phyloP scores from a whole-genome alignment of 306 rosid species.

The Cicer judaicum region DNA sequence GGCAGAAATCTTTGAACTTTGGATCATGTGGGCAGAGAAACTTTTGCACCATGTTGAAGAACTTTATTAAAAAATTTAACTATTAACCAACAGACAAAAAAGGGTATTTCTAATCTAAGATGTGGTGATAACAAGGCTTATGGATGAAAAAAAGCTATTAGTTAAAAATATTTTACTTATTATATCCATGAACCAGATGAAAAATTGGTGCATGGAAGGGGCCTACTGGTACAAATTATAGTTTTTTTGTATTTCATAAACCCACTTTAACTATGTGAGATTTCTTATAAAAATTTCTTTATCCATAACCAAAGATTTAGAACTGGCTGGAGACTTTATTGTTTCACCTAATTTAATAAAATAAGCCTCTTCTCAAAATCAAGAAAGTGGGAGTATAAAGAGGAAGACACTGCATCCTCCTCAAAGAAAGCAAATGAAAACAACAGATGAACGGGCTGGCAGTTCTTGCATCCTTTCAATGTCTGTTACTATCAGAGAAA shows the following conservation, averaged over 20 bases:
- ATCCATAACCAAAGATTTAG: neutral
- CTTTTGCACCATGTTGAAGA: constrained; percentile 33
- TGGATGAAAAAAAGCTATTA: neutral
- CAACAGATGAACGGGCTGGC: neutral
- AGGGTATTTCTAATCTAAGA: constrained; percentile 13
- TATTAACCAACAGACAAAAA: neutral
- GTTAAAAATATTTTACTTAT: neutral
- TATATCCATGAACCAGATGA: constrained; percentile 12
- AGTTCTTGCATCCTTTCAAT: neutral
- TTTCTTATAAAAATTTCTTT: neutral
- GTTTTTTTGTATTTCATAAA: neutral
- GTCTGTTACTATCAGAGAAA: neutral
- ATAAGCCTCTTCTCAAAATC: neutral
- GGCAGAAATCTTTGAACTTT: constrained; percentile 14
- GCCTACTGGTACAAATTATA: neutral
- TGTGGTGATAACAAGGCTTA: constrained; percentile 1
- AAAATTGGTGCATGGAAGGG: constrained; percentile 18
- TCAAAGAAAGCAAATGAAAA: neutral
- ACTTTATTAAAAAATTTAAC: neutral
- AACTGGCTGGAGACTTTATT: neutral
- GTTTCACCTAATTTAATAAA: neutral
- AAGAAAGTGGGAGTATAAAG: neutral
- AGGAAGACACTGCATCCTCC: neutral
- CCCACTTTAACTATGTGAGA: neutral
- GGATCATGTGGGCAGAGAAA: constrained; percentile 16